These are phyloP conservation scores for Russula lepida DNA, from an alignment of 768 basidiomycete genomes.

Conservation along the genomic window DNA sequence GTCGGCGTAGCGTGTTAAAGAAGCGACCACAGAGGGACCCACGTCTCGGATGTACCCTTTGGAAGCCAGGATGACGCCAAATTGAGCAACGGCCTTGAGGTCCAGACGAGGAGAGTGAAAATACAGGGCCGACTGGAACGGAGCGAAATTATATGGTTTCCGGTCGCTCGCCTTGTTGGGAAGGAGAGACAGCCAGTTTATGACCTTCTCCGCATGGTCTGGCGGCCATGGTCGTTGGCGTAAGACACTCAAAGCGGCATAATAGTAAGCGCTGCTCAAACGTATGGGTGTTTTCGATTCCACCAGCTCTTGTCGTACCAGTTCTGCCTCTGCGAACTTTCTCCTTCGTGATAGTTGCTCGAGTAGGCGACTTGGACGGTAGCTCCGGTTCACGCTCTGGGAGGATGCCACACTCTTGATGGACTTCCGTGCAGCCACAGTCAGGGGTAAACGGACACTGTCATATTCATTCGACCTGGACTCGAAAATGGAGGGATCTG, in stretches of 20 bases:
- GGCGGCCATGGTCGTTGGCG: conserved; percentile 15
- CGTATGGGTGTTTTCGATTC: conserved; percentile 33
- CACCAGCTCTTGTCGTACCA: conserved; percentile 35
- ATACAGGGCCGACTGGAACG: conserved; percentile 31
- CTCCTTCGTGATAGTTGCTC: conserved; percentile 26
- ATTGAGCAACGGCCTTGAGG: conserved; percentile 33
- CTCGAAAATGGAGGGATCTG: conserved; percentile 33
- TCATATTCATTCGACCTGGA: conserved; percentile 29
- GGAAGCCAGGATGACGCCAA: conserved; percentile 36
- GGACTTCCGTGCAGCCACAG: neutral
- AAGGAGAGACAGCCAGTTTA: conserved; percentile 38
- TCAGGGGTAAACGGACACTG: neutral
- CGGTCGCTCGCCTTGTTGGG: conserved; percentile 22
- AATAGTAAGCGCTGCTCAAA: conserved; percentile 30
- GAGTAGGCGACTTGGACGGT: conserved; percentile 22
- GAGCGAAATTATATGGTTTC: conserved; percentile 20
- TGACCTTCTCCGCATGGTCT: conserved; percentile 24
- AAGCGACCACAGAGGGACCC: conserved; percentile 26
- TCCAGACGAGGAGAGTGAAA: conserved; percentile 26
- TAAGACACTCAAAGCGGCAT: conserved; percentile 31
- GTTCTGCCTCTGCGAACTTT: conserved; percentile 30
- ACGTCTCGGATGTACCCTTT: conserved; percentile 35
- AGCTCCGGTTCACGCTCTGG: no score
- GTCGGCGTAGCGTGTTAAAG: conserved; percentile 38
- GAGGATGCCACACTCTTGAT: neutral